These are phyloP conservation scores for Eleusine indica DNA, from an alignment of 176 grass and related monocot genomes.

Conservation along the genomic window DNA sequence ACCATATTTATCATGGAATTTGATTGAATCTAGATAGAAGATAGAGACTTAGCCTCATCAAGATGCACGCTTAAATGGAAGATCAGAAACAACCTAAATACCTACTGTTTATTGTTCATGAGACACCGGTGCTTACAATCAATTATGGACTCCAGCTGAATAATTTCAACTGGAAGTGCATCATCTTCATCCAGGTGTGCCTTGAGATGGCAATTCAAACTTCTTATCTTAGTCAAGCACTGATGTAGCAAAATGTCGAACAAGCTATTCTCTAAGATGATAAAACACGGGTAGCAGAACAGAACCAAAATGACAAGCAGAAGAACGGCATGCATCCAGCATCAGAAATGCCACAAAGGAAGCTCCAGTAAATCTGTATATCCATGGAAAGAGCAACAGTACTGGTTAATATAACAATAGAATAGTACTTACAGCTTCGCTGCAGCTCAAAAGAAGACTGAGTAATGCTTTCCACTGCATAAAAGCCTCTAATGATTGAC, in stretches of 20 bases:
- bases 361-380: neutral
- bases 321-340: neutral
- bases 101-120: neutral
- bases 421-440: constrained; percentile 72
- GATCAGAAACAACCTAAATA: neutral
- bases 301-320: neutral
- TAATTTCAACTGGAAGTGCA: neutral
- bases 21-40: neutral
- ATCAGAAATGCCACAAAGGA: constrained; percentile 1
- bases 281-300: neutral
- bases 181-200: neutral
- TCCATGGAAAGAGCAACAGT: neutral
- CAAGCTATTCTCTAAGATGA: neutral
- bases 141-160: neutral
- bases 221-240: constrained; percentile 6
- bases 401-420: neutral
- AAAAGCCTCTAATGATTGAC: constrained; percentile 83
- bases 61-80: neutral
- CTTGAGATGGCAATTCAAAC: neutral
- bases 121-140: neutral
- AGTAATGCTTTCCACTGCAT: constrained; percentile 89
- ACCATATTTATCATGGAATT: neutral
- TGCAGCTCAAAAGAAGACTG: constrained; percentile 87
- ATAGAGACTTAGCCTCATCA: neutral
- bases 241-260: neutral